Percentiles rank a stretch among this genome's conserved stretches.
Evolutionary conservation across 345 rosid species (phyloP).

Genomic region (Geranium brycei): DNA sequence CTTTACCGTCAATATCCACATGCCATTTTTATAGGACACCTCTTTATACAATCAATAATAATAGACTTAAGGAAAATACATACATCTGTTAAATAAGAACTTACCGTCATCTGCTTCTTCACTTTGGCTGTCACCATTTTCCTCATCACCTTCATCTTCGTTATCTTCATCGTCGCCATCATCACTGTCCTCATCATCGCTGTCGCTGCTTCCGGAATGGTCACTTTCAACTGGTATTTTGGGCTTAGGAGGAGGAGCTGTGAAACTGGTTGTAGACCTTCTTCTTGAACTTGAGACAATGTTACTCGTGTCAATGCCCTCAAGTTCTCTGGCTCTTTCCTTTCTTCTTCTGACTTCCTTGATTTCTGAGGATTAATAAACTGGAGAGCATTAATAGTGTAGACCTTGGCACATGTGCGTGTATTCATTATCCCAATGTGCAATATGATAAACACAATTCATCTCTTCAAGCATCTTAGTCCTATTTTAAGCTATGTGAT

Average conservation of each 20-base stretch:
- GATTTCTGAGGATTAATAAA: constrained; percentile 40
- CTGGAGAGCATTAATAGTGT: not conserved
- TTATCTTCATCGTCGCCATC: constrained; percentile 23
- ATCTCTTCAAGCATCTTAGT: not conserved
- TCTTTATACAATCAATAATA: not conserved
- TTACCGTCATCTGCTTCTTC: constrained; percentile 41
- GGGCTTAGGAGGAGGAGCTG: constrained; percentile 53
- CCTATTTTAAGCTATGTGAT: not conserved
- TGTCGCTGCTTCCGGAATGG: constrained; percentile 32
- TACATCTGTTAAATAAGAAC: constrained; percentile 3
- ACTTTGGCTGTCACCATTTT: constrained; percentile 27
- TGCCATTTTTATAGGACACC: not conserved
- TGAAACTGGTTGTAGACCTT: constrained; percentile 50
- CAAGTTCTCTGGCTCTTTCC: constrained; percentile 69
- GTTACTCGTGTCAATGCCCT: constrained; percentile 78
- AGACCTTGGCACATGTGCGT: not conserved
- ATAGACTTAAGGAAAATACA: not conserved
- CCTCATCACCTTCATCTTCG: constrained; percentile 21
- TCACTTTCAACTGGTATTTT: constrained; percentile 44
- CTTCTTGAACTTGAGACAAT: constrained; percentile 72
- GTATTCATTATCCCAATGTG: too few species aligned
- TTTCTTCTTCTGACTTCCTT: constrained; percentile 68
- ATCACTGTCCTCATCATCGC: constrained; percentile 19
- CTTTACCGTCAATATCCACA: not conserved
- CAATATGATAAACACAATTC: too few species aligned